Percentiles rank a stretch among this genome's conserved stretches.
These are phyloP conservation scores for Epipyxis sp. DNA, from an alignment of 108 stramenopile species.

Conservation along the genomic window DNA sequence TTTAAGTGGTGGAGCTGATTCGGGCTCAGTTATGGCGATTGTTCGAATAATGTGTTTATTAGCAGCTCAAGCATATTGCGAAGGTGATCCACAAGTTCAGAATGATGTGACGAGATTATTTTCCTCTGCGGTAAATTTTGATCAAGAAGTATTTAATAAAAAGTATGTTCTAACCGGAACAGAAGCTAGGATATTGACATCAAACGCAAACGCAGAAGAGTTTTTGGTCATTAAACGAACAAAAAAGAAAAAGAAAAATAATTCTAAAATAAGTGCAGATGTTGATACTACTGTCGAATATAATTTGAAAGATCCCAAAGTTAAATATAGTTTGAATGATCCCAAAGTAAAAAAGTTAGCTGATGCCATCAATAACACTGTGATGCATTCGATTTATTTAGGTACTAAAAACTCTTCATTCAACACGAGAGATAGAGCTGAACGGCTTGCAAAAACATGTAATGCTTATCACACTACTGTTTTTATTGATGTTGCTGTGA, in stretches of 20 bases:
- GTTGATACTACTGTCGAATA: not conserved
- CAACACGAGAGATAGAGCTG: conserved; percentile 71
- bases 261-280: not conserved
- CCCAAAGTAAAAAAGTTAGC: conserved; percentile 26
- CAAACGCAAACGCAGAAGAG: not conserved
- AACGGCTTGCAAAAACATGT: conserved; percentile 73
- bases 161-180: not conserved
- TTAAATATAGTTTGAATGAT: not conserved
- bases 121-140: no score
- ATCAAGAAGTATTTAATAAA: no score
- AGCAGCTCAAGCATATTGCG: conserved; percentile 31
- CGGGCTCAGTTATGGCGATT: conserved; percentile 82
- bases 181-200: not conserved
- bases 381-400: conserved; percentile 93
- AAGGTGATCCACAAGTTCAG: not conserved
- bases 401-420: conserved; percentile 83
- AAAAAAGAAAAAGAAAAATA: not conserved
- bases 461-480: conserved; percentile 84
- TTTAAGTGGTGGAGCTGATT: conserved; percentile 91
- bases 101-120: conserved; percentile 1
- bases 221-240: no score
- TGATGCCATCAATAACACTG: conserved; percentile 70
- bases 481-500: conserved; percentile 82
- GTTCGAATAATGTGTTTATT: conserved; percentile 91
- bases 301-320: not conserved